Evolutionary conservation across 2,329 filamentous ascomycete species (phyloP).

Genomic region (Microdochium trichocladiopsis): DNA sequence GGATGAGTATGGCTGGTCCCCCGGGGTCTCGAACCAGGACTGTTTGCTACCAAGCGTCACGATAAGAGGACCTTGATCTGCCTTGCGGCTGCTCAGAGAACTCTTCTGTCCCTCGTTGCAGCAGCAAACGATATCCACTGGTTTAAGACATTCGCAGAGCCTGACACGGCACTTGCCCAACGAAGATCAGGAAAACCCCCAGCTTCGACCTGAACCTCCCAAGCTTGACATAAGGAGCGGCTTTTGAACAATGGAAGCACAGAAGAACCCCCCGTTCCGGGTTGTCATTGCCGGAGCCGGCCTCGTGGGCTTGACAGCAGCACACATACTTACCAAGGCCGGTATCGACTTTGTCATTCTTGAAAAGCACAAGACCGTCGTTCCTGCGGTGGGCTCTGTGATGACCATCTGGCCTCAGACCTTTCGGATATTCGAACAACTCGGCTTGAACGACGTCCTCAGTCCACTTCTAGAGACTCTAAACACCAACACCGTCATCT

Average conservation of each 20-base stretch:
- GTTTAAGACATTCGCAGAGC: too few species aligned
- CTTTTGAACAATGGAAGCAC: conserved; percentile 1
- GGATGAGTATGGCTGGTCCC: too few species aligned
- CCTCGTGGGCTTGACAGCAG: conserved; percentile 18
- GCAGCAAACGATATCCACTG: too few species aligned
- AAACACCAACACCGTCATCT: neutral
- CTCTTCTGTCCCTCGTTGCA: too few species aligned
- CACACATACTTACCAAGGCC: conserved; percentile 19
- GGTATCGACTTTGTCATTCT: conserved; percentile 30
- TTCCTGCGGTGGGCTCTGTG: neutral
- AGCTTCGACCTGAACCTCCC: too few species aligned
- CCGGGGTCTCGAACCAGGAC: too few species aligned
- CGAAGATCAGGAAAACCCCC: too few species aligned
- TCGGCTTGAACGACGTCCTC: neutral
- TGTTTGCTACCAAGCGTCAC: too few species aligned
- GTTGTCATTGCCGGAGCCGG: conserved; percentile 21
- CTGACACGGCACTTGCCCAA: too few species aligned
- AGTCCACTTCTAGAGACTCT: neutral
- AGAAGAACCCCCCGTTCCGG: conserved; percentile 3
- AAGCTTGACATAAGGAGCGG: too few species aligned
- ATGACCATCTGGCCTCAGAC: conserved; percentile 2
- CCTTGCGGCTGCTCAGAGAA: too few species aligned
- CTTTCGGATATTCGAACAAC: neutral
- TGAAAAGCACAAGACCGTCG: conserved; percentile 13
- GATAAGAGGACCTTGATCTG: too few species aligned